Percentiles rank a stretch among this genome's conserved stretches.
Evolutionary conservation across 129 eudicot species (phyloP).

Genomic region (Chrysanthemum lavandulifolium): DNA sequence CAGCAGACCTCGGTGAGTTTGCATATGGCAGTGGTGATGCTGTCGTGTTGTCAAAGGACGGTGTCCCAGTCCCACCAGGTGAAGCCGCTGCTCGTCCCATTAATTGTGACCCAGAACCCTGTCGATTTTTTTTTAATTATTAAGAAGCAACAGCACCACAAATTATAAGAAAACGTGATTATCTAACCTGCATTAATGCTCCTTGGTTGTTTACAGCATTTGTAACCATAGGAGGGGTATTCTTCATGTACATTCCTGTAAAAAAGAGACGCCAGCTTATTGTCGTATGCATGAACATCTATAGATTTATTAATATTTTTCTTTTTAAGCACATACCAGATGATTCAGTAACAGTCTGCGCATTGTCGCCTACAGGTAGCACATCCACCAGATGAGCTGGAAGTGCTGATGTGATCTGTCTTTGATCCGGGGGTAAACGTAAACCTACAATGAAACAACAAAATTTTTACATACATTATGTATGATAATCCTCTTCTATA

Average conservation of each 20-base stretch:
- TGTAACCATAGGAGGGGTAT: slow-evolving; percentile 72
- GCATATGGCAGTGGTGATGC: slow-evolving; percentile 81
- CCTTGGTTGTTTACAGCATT: slow-evolving; percentile 67
- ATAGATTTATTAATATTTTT: neutral
- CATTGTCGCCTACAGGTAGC: slow-evolving; percentile 51
- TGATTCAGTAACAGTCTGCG: slow-evolving; percentile 57
- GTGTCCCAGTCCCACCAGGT: slow-evolving; percentile 59
- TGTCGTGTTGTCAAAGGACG: slow-evolving; percentile 76
- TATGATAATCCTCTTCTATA: slow-evolving; percentile 15
- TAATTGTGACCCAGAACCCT: slow-evolving; percentile 86
- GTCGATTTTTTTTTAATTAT: slow-evolving; percentile 9
- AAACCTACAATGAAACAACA: slow-evolving; percentile 48
- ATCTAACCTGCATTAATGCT: slow-evolving; percentile 64
- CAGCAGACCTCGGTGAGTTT: slow-evolving; percentile 83
- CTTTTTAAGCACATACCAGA: slow-evolving; percentile 54
- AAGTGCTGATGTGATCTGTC: slow-evolving; percentile 74
- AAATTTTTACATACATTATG: neutral
- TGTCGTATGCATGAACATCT: neutral
- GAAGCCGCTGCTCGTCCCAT: slow-evolving; percentile 88
- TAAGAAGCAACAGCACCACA: slow-evolving; percentile 1
- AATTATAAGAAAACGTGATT: slow-evolving; percentile 2
- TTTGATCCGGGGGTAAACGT: slow-evolving; percentile 79
- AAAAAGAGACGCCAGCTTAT: slow-evolving; percentile 16
- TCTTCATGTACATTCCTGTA: slow-evolving; percentile 86
- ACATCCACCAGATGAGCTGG: slow-evolving; percentile 89